Conservation (phyloP, 192 early-diverging fungal species). For the Bifiguratus adelaidae region DNA sequence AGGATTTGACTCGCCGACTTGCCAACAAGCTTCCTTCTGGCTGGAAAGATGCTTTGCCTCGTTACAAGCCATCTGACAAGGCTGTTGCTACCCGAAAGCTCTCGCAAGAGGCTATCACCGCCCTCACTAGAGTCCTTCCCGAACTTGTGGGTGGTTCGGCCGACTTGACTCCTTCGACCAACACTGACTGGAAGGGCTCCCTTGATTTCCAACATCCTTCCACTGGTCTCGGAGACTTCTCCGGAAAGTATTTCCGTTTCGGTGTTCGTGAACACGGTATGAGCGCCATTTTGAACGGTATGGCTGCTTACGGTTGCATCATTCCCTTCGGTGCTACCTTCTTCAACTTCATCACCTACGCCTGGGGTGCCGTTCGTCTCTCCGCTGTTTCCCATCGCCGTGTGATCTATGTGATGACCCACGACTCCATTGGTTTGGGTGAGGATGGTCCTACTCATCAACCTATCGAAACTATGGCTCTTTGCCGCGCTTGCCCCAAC, state of each 20-base stretch:
- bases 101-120: conserved; percentile 76
- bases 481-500: conserved; percentile 86
- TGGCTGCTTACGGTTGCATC: conserved; percentile 72
- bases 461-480: conserved; percentile 89
- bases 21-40: conserved; percentile 58
- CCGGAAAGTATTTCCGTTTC: conserved; percentile 85
- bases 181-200: conserved; percentile 92
- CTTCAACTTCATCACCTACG: conserved; percentile 86
- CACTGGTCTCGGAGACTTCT: conserved; percentile 67
- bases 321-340: conserved; percentile 87
- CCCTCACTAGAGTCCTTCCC: conserved; percentile 64
- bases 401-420: conserved; percentile 96
- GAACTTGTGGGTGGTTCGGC: conserved; percentile 93
- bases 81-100: conserved; percentile 81
- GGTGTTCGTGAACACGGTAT: conserved; percentile 99
- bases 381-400: conserved; percentile 81
- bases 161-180: conserved; percentile 93
- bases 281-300: conserved; percentile 88
- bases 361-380: conserved; percentile 78
- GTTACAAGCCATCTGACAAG: conserved; percentile 72
- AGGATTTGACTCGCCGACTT: conserved; percentile 69
- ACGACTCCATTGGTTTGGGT: conserved; percentile 97
- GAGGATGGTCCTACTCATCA: conserved; percentile 99
- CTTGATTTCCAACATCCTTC: conserved; percentile 79
- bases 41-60: conserved; percentile 64